Base-by-base conservation (phyloP, 331 rosid species). In the Acacia pycnantha region DNA sequence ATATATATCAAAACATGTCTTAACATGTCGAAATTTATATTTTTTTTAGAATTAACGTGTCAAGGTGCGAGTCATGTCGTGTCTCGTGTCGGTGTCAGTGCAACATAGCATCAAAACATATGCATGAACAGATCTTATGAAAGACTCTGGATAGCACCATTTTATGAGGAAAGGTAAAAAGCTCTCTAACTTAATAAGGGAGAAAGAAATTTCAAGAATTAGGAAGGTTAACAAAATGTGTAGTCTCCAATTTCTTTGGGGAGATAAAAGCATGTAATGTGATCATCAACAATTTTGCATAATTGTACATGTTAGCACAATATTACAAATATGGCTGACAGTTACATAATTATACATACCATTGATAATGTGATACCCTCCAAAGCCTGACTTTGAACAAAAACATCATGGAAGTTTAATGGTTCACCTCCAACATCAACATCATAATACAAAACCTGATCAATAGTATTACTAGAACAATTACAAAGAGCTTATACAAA, bases 331-430 rank as follows among this genome's bases (percentile, higher is more conserved):
- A 76, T 46, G 67, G 64, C 22, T 40, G 71, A 77, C 77, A 73
- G 50, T 33, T 24, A 37, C 27, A 21, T 35, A 50, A 72, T 76
- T 56, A 41, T 40, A 62, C 88, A 77, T 95, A 95, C 99, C 99
- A 95, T 95, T 62, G 99, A 93, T 83, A 95, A 70, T 58, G 93
- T 76, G 46, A 93, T 91, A 72, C 97, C 98, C 89, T 95, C 99
- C 86, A 93, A 84, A 75, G 98, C 98, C 86, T 95, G 99, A 86
- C 99, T 95, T 84, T 71, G 96, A 83, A 95, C 93, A 83, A 95
- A 93, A 82, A 95, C 94, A 48, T 93, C 97, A 18, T 83, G 92
- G 53, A 95, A 95, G 79, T 88, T 95, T 87, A 95, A 78, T 24
- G 97, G 97, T 76, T 91, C 94, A 19, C 99, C 99, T 8, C 92